Percentiles rank a stretch among this genome's conserved stretches.
Conservation (phyloP, 257 asterid genomes). For the Jasminum sambac region DNA sequence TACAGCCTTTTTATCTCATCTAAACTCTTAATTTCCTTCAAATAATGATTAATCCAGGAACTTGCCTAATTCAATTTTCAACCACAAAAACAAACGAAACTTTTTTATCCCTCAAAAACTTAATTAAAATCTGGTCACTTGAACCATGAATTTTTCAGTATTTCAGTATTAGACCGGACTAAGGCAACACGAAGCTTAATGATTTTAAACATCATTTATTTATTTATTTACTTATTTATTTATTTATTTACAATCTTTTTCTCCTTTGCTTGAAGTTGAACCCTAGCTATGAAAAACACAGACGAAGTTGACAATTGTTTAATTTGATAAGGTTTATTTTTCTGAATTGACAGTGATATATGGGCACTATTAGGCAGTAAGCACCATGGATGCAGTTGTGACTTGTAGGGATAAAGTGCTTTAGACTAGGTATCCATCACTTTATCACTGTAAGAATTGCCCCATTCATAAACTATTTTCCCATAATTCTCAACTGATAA, state of each 20-base stretch:
- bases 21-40: constrained; percentile 23
- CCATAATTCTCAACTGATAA: constrained; percentile 20
- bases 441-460: constrained; percentile 10
- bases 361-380: constrained; percentile 26
- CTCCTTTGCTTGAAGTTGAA: neutral
- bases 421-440: constrained; percentile 11
- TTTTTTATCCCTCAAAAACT: neutral
- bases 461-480: neutral
- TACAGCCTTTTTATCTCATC: constrained; percentile 22
- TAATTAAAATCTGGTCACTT: too few species aligned
- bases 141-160: neutral
- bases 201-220: too few species aligned
- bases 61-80: neutral
- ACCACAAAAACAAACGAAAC: neutral
- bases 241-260: neutral
- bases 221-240: too few species aligned
- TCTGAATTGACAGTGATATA: constrained; percentile 27
- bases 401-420: constrained; percentile 14
- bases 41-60: constrained; percentile 26
- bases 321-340: constrained; percentile 30
- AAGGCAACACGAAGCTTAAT: too few species aligned
- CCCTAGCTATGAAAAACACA: neutral
- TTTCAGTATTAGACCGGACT: neutral
- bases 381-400: constrained; percentile 10
- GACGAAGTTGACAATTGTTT: constrained; percentile 1